Evolutionary conservation across 2,329 filamentous ascomycete species (phyloP), one percentile per base, ranked within the genome.

Genomic region (Harringtonia lauricola): DNA sequence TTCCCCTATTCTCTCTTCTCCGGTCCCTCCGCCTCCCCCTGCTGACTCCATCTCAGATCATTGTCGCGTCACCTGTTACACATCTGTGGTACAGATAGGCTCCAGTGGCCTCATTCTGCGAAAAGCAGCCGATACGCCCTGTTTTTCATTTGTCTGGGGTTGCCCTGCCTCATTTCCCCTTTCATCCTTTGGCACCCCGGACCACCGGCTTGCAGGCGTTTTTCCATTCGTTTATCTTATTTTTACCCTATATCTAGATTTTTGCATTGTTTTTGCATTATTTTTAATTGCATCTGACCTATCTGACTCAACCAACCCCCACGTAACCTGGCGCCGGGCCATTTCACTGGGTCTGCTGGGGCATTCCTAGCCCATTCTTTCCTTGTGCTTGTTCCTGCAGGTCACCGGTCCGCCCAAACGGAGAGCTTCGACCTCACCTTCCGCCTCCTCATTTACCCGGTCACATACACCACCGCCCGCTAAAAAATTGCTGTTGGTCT

Each of bases 41-140:
- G 12, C 26, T 26, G 24, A 7, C 39, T 41, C 39, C 39, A 41
- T 18, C 18, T 41, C 38, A 39, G 35, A 39, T 45, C 43, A 45
- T 39, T 35, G 10, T 26, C 24, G 24, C 24, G 24, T 26, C 24
- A 26, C 24, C 24, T 10, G 24, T 26, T 10, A 28, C 36, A 14
- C 10, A 29, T 13, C 9, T 22, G 36, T 19, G 36, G 3, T 8
- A 24, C 19, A 22, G 19, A 26, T 26, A 7, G 24, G 24, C 24
- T 26, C 36, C 10, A 21, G 43, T 45, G 43, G 43, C 37, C 43
- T 45, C 43, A 38, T 41, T 35, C 21, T 45, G 24, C 15, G 14
- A 38, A 41, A 41, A 41, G 26, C 38, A 38, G 43, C 43, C 34
- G 26, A 41, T 45, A 37, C 36, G 26, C 33, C 15, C 38, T 31